phyloP scores from a whole-genome alignment of 495 filamentous ascomycete species.

The Neurospora sp. region DNA sequence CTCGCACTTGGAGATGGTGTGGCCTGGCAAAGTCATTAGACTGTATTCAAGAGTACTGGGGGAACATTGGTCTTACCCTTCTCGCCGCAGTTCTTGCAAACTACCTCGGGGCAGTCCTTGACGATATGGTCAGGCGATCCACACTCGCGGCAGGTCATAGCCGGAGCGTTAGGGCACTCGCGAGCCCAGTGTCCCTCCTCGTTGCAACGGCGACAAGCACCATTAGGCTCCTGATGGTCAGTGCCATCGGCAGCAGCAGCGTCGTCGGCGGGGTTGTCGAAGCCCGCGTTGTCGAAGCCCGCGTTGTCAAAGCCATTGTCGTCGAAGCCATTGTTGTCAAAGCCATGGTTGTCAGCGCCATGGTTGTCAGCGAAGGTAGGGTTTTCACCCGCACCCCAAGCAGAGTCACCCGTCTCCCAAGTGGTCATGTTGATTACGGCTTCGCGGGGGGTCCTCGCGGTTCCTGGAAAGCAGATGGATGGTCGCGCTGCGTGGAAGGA shows the following conservation, averaged over 20 bases:
- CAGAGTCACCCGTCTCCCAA: not conserved
- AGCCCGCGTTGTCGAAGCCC: not conserved
- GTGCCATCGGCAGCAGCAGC: not conserved
- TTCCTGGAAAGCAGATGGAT: not conserved
- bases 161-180: slow-evolving; percentile 55
- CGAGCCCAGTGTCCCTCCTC: slow-evolving; percentile 56
- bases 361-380: not conserved
- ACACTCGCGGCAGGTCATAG: slow-evolving; percentile 60
- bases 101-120: slow-evolving; percentile 56
- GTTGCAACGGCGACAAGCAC: slow-evolving; percentile 67
- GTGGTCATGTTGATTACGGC: not conserved
- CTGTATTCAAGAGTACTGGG: not conserved
- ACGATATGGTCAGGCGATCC: slow-evolving; percentile 53
- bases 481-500: not conserved
- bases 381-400: not conserved
- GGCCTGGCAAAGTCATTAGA: slow-evolving; percentile 40
- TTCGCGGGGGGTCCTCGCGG: not conserved
- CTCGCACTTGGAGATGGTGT: slow-evolving; percentile 55
- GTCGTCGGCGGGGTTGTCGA: not conserved
- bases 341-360: slow-evolving; percentile 1
- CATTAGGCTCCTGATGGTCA: slow-evolving; percentile 3
- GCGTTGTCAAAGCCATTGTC: not conserved
- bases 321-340: not conserved
- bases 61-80: slow-evolving; percentile 45
- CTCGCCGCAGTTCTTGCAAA: slow-evolving; percentile 67